Evolutionary conservation across 495 filamentous ascomycete species (phyloP), one percentile per base, ranked within the genome.

Genomic region (Aspergillus mulundensis): DNA sequence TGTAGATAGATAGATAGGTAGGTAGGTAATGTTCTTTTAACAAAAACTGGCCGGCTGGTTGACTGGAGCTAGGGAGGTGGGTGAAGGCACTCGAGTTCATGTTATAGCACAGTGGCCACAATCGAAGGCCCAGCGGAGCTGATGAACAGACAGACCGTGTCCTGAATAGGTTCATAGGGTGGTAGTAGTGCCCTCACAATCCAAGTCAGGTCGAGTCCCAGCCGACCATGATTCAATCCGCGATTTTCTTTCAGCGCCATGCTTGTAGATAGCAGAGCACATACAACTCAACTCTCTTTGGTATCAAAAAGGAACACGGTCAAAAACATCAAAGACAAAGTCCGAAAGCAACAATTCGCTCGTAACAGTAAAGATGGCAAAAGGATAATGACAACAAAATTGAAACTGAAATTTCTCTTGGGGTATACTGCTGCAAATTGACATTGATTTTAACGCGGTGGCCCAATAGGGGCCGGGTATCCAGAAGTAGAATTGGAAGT

Each of bases 401-500:
- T 15, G 52, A 62, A 58, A 59, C 61, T 54, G 65, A 54, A 66
- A 73, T 77, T 72, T 75, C 76, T 77, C 81, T 78, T 78, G 81
- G 75, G 75, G 75, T 78, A 78, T 78, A 78, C 73, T 77, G 75
- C 75, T 78, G 70, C 71, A 72, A 85, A 82, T 83, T 78, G 77
- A 81, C 75, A 73, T 74, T 77, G 61, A 59, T 60, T 74, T 78
- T 85, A 90, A 86, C 87, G 87, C 77, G 85, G 89, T 82, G 87
- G 86, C 77, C 87, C 88, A 77, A 88, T 87, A 25, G 88, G 88
- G 80, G 85, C 88, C 82, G 88, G 88, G 88, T 91, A 91, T 90
- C 87, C 87, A 84, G 87, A 90, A 86, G 84, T 87, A 79, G 90
- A 95, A 88, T 94, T 89, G 79, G 89, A 92, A 77, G 90, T 95